These are phyloP conservation scores for Pichia thaimueangensis DNA, from an alignment of 805 yeast genomes.

Conservation along the genomic window DNA sequence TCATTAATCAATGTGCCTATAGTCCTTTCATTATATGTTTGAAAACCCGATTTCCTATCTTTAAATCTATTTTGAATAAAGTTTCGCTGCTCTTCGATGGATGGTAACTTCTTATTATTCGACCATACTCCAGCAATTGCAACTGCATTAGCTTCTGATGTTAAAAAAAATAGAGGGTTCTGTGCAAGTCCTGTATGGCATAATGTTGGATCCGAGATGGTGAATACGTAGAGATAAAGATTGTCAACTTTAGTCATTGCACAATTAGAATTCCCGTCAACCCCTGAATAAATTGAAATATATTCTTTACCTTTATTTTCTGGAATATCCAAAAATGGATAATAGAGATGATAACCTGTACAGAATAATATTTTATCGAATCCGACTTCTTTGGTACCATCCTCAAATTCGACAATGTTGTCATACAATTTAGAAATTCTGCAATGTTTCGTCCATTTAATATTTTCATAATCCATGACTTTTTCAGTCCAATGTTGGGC, in stretches of 20 bases:
- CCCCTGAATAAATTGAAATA: conserved; percentile 29
- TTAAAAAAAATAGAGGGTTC: conserved; percentile 40
- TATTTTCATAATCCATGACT: conserved; percentile 27
- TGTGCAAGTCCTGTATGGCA: conserved; percentile 35
- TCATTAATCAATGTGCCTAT: conserved; percentile 12
- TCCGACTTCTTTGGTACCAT: conserved; percentile 26
- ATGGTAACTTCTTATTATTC: conserved; percentile 33
- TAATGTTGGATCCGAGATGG: conserved; percentile 37
- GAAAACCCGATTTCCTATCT: conserved; percentile 15
- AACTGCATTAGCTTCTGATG: conserved; percentile 44
- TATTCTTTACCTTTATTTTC: conserved; percentile 17
- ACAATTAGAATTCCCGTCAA: conserved; percentile 17
- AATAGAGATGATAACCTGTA: conserved; percentile 44
- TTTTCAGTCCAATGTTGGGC: not conserved
- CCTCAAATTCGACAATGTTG: conserved; percentile 26
- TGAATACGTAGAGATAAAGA: conserved; percentile 31
- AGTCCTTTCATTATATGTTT: conserved; percentile 13
- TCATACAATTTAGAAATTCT: conserved; percentile 23
- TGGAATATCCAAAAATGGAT: conserved; percentile 33
- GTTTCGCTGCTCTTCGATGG: conserved; percentile 19
- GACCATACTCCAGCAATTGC: conserved; percentile 54
- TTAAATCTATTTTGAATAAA: conserved; percentile 8
- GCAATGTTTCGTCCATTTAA: conserved; percentile 30
- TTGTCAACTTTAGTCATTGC: conserved; percentile 16
- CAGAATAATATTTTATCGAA: conserved; percentile 40